Conservation (phyloP, 1,284 basidiomycete species). For the Ceratobasidium sp. region DNA sequence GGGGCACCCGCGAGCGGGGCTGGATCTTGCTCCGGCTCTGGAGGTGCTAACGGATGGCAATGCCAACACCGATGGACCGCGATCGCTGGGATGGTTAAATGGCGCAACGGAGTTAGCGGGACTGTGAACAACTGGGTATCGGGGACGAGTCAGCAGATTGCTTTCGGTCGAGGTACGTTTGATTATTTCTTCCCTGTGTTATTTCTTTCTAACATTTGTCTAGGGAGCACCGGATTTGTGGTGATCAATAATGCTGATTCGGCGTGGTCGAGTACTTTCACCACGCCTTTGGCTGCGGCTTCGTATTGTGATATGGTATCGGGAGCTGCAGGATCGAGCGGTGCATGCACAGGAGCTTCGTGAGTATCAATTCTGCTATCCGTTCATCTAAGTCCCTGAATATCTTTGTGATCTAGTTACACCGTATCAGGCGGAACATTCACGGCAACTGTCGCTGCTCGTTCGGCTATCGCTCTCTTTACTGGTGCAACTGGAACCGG, state of each 20-base stretch:
- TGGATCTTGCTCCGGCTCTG: slow-evolving; percentile 67
- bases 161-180: slow-evolving; percentile 69
- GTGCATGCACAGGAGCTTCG: slow-evolving; percentile 66
- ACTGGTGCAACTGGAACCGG: slow-evolving; percentile 58
- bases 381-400: neutral
- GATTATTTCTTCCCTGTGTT: neutral
- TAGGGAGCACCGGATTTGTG: slow-evolving; percentile 65
- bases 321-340: slow-evolving; percentile 58
- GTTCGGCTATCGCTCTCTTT: slow-evolving; percentile 72
- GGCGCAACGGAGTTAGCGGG: slow-evolving; percentile 67
- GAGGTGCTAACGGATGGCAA: slow-evolving; percentile 68
- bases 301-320: slow-evolving; percentile 75
- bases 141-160: slow-evolving; percentile 69
- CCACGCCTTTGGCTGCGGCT: slow-evolving; percentile 69
- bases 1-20: slow-evolving; percentile 70
- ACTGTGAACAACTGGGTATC: slow-evolving; percentile 69
- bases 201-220: no score
- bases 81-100: slow-evolving; percentile 72
- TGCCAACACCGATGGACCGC: slow-evolving; percentile 70
- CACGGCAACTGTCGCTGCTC: slow-evolving; percentile 65
- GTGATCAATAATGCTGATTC: slow-evolving; percentile 74
- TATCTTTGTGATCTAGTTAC: slow-evolving; percentile 59
- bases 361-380: slow-evolving; percentile 55
- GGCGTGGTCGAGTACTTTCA: slow-evolving; percentile 68
- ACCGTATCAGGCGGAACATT: slow-evolving; percentile 68